Evolutionary conservation across 1,284 basidiomycete genomes (phyloP).

Genomic region (Earliella scabrosa): DNA sequence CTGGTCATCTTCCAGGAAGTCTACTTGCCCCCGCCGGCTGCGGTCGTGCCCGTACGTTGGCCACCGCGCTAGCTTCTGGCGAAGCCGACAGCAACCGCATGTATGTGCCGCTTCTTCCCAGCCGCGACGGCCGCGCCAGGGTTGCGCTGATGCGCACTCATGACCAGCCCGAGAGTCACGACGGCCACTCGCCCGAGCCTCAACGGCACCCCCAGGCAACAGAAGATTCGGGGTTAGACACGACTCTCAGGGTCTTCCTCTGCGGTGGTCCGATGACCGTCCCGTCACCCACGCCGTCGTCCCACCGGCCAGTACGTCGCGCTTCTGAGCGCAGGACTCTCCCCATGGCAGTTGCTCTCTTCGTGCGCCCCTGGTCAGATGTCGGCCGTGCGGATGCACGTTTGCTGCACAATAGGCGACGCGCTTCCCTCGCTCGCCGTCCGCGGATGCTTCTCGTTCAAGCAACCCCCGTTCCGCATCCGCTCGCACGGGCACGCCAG

Average conservation of each 20-base stretch:
- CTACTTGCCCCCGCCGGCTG: constrained; percentile 1
- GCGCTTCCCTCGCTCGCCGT: background rate
- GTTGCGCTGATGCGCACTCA: constrained; percentile 6
- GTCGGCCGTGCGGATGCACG: constrained; percentile 1
- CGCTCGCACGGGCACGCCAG: background rate
- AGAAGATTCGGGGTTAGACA: constrained; percentile 5
- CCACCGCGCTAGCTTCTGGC: too few species aligned
- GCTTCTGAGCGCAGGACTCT: background rate
- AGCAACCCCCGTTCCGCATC: constrained; percentile 3
- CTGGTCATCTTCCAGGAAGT: background rate
- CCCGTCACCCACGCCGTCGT: constrained; percentile 5
- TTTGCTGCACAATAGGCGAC: constrained; percentile 2
- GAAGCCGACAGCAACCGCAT: background rate
- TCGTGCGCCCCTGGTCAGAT: constrained; percentile 9
- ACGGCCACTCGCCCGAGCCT: constrained; percentile 1
- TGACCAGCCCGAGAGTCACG: constrained; percentile 6
- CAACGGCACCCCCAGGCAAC: background rate
- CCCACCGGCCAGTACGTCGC: background rate
- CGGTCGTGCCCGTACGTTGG: too few species aligned
- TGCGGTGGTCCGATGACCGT: constrained; percentile 13
- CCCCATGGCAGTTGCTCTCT: background rate
- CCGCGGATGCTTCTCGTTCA: background rate
- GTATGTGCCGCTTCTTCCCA: background rate
- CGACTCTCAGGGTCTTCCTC: constrained; percentile 11
- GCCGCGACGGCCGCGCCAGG: background rate